These are phyloP conservation scores for Xylaria acuta DNA, from an alignment of 495 filamentous ascomycete genomes.

Conservation along the genomic window DNA sequence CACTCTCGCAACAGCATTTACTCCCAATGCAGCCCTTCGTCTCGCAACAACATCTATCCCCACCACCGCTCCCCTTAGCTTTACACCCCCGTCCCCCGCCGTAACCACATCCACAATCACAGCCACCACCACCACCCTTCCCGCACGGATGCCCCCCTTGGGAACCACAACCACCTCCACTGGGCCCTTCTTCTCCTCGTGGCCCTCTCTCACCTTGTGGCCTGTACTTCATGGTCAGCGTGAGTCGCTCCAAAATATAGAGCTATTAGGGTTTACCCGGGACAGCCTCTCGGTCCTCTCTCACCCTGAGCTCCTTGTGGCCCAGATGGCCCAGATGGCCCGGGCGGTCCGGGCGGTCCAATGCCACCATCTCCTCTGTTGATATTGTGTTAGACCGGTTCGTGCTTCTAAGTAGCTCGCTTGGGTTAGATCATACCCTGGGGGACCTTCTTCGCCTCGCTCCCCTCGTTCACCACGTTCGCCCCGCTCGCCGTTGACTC, in stretches of 20 bases:
- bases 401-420: background rate
- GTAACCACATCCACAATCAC: slow-evolving; percentile 18
- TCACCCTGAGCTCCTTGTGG: slow-evolving; percentile 9
- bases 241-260: background rate
- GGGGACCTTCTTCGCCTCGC: slow-evolving; percentile 12
- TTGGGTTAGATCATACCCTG: slow-evolving; percentile 3
- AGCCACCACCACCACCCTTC: background rate
- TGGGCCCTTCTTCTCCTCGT: background rate
- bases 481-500: background rate
- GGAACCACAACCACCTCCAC: background rate
- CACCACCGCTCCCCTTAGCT: background rate
- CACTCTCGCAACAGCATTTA: slow-evolving; percentile 10
- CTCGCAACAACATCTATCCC: background rate
- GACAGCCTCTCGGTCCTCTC: background rate
- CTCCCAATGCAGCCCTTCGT: background rate
- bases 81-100: background rate
- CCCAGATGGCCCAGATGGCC: slow-evolving; percentile 19
- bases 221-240: background rate
- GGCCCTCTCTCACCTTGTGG: slow-evolving; percentile 9
- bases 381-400: background rate
- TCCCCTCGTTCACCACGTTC: slow-evolving; percentile 4
- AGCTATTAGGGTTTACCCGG: background rate
- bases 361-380: background rate
- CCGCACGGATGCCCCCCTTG: background rate
- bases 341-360: slow-evolving; percentile 13